phyloP scores from a whole-genome alignment of 805 yeast genomes.

The Saccharomycopsis sp. region DNA sequence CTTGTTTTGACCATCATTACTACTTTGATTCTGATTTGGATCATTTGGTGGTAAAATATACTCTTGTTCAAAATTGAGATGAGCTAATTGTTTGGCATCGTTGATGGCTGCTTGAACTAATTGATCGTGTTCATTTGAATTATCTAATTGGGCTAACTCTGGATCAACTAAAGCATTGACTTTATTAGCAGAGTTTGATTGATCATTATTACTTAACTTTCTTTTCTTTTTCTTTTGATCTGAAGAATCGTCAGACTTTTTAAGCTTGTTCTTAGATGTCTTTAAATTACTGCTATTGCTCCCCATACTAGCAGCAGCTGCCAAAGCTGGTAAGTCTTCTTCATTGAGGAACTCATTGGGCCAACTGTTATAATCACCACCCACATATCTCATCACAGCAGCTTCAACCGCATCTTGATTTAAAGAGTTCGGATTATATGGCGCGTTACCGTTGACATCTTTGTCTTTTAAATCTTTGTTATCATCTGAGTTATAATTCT shows the following conservation, averaged over 20 bases:
- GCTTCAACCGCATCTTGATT: slow-evolving; percentile 51
- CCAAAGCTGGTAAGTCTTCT: slow-evolving; percentile 20
- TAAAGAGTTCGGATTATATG: neutral
- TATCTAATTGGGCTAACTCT: slow-evolving; percentile 42
- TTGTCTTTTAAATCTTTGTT: neutral
- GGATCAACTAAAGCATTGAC: slow-evolving; percentile 41
- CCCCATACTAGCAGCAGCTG: slow-evolving; percentile 9
- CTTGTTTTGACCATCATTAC: neutral
- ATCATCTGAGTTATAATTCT: neutral
- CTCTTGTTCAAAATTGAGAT: slow-evolving; percentile 24
- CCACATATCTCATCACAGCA: slow-evolving; percentile 66
- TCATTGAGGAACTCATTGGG: slow-evolving; percentile 38
- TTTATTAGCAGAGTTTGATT: neutral
- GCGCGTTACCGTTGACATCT: neutral
- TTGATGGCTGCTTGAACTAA: slow-evolving; percentile 61
- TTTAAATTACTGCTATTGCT: neutral
- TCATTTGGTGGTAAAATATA: slow-evolving; percentile 7
- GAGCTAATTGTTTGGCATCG: slow-evolving; percentile 49
- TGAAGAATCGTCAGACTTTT: slow-evolving; percentile 18
- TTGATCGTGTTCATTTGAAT: slow-evolving; percentile 41
- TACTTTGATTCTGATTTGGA: neutral
- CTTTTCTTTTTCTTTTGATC: slow-evolving; percentile 17
- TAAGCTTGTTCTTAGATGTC: slow-evolving; percentile 13
- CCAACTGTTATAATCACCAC: slow-evolving; percentile 40
- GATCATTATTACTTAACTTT: slow-evolving; percentile 15